Conservation (phyloP, 2,329 filamentous ascomycete species). For the Raffaelea deltoideospora region DNA sequence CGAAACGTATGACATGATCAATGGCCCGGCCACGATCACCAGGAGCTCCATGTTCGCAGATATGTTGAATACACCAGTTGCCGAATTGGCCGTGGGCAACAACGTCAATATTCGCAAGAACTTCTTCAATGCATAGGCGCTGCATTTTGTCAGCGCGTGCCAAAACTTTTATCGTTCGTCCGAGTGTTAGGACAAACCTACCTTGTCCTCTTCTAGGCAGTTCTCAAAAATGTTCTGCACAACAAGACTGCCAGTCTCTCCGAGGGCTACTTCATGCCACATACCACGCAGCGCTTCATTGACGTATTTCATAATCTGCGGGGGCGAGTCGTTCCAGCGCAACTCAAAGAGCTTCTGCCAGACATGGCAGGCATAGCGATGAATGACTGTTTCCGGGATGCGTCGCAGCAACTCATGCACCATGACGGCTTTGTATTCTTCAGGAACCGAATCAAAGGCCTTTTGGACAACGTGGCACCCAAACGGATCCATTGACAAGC, state of each 20-base stretch:
- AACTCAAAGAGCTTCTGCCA: conserved; percentile 99
- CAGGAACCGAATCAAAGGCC: conserved; percentile 92
- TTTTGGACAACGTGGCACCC: conserved; percentile 98
- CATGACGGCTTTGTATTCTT: conserved; percentile 97
- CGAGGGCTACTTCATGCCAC: conserved; percentile 97
- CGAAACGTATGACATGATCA: conserved; percentile 87
- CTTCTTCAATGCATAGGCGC: conserved; percentile 95
- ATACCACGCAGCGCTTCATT: conserved; percentile 89
- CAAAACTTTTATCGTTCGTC: too few relatives aligned
- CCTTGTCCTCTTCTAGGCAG: conserved; percentile 96
- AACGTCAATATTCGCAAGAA: conserved; percentile 86
- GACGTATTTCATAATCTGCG: conserved; percentile 97
- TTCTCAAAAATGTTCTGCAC: conserved; percentile 99
- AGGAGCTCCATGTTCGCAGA: conserved; percentile 89
- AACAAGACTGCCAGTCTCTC: conserved; percentile 92
- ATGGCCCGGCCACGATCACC: conserved; percentile 85
- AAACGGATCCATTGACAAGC: conserved; percentile 94
- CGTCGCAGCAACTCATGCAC: conserved; percentile 91
- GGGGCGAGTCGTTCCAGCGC: conserved; percentile 85
- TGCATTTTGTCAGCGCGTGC: conserved; percentile 22
- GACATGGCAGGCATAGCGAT: conserved; percentile 96
- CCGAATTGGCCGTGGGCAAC: conserved; percentile 96
- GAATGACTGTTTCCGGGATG: conserved; percentile 95
- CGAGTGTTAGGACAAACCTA: conserved; percentile 26
- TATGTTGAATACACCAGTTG: conserved; percentile 99